These are phyloP conservation scores for Xylariales sp. DNA, from an alignment of 2,329 filamentous ascomycete species.

Conservation along the genomic window DNA sequence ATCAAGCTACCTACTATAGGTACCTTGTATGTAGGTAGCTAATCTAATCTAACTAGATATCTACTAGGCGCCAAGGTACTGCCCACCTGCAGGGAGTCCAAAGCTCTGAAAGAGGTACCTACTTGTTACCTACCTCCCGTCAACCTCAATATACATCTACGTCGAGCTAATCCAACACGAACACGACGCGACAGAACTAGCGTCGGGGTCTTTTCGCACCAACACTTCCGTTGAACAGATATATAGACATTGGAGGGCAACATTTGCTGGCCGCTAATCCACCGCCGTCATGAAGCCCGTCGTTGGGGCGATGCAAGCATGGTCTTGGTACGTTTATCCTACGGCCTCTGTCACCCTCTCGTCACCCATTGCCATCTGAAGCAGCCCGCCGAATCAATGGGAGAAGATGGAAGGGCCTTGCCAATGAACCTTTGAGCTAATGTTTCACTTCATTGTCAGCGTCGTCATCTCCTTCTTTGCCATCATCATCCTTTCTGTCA, in stretches of 20 bases:
- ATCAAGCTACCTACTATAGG: background rate
- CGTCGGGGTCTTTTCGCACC: constrained; percentile 6
- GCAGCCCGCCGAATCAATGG: constrained; percentile 11
- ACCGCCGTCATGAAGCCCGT: constrained; percentile 86
- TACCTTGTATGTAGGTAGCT: background rate
- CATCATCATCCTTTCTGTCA: constrained; percentile 71
- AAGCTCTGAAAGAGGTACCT: background rate
- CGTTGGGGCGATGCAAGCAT: constrained; percentile 90
- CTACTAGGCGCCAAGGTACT: too few relatives aligned
- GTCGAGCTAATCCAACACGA: constrained; percentile 13
- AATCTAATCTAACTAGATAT: too few relatives aligned
- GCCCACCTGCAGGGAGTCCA: too few relatives aligned
- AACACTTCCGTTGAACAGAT: background rate
- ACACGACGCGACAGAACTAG: constrained; percentile 18
- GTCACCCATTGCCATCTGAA: constrained; percentile 22
- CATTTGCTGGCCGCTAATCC: constrained; percentile 27
- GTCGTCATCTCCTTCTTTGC: constrained; percentile 76
- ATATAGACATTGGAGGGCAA: constrained; percentile 8
- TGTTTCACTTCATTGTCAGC: constrained; percentile 59
- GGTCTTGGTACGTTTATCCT: constrained; percentile 81
- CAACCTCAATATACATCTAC: constrained; percentile 6
- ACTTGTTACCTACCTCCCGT: background rate
- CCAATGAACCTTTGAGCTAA: constrained; percentile 42
- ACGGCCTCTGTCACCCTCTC: constrained; percentile 17
- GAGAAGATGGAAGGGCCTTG: constrained; percentile 8